These are phyloP conservation scores for Hypoxylon rickii DNA, from an alignment of 495 filamentous ascomycete genomes.

Conservation along the genomic window DNA sequence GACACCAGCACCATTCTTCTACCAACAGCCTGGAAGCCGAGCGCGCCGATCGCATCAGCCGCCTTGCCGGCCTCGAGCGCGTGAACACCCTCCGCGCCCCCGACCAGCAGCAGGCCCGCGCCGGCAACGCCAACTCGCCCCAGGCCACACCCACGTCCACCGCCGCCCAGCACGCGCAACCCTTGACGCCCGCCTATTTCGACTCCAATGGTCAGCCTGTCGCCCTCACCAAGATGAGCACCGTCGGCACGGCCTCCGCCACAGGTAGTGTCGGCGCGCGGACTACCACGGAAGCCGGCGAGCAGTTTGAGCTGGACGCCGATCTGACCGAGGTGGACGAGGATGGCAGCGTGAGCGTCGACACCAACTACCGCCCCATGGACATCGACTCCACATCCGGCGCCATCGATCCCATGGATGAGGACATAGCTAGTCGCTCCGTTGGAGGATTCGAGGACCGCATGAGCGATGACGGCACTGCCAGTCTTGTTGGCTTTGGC, in stretches of 20 bases:
- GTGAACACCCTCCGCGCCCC: constrained; percentile 68
- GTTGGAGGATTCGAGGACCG: constrained; percentile 69
- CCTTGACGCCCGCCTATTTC: constrained; percentile 67
- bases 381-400: constrained; percentile 46
- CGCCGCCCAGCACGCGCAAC: constrained; percentile 32
- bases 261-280: constrained; percentile 70
- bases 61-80: constrained; percentile 81
- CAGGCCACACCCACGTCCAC: constrained; percentile 40
- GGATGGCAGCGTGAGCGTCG: constrained; percentile 54
- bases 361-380: constrained; percentile 49
- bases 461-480: constrained; percentile 74
- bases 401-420: constrained; percentile 46
- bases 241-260: constrained; percentile 79
- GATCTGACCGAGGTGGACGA: constrained; percentile 49
- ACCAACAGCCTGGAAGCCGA: constrained; percentile 81
- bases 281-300: constrained; percentile 59
- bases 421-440: constrained; percentile 52
- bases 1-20: constrained; percentile 63
- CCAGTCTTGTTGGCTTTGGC: constrained; percentile 81
- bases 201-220: constrained; percentile 65
- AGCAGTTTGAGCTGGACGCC: constrained; percentile 53
- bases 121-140: constrained; percentile 28
- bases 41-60: constrained; percentile 90
- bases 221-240: constrained; percentile 70
- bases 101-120: constrained; percentile 38